Evolutionary conservation across 2,329 filamentous ascomycete species (phyloP), one percentile per base, ranked within the genome.

Genomic region (Sarocladium kiliense): DNA sequence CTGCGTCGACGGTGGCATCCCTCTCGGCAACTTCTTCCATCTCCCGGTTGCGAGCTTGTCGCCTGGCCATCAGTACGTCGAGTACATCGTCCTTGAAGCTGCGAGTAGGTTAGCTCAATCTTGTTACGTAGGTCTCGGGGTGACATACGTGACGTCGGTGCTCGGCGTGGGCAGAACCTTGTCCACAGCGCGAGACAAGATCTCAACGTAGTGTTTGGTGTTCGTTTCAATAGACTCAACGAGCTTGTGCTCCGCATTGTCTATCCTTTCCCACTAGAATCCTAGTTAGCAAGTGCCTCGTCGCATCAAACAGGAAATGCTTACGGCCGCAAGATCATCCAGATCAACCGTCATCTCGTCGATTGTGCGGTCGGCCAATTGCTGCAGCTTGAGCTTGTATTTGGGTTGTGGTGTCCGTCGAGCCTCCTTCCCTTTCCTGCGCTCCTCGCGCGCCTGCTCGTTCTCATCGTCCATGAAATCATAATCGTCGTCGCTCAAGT

Each of bases 81-180:
- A 99, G 80, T 10, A 97, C 92, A 71, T 99, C 94, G 66, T 97
- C 92, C 71, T 97, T 97, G 80, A 96, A 97, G 62, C 87, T 91
- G 62, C 47, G 18, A 19, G 7, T 25, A 34, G 36, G 53, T 34
- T 36, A 47, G 44, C 44, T 16, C 14, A 3, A 18, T 6, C 23
- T 10, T 10, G 21, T 10, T 16, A n/a, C 4, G n/a, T n/a, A 30
- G 21, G n/a, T 11, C 36, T 41, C 23, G 42, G 12, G 18, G 36
- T 36, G 14, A 66, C 83, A 63, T 79, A 91, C 82, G 82, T 92
- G 61, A 93, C 80, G 61, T 96, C 91, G 54, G 78, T 79, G 14
- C 83, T 88, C 39, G 92, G 87, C 59, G 81, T 77, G 1, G 94
- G 94, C 81, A 99, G 85, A 54, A 89, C 80, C 57, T 85, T 87